Conservation (phyloP, 139 green algal genomes). For the Nannochloris sp. region DNA sequence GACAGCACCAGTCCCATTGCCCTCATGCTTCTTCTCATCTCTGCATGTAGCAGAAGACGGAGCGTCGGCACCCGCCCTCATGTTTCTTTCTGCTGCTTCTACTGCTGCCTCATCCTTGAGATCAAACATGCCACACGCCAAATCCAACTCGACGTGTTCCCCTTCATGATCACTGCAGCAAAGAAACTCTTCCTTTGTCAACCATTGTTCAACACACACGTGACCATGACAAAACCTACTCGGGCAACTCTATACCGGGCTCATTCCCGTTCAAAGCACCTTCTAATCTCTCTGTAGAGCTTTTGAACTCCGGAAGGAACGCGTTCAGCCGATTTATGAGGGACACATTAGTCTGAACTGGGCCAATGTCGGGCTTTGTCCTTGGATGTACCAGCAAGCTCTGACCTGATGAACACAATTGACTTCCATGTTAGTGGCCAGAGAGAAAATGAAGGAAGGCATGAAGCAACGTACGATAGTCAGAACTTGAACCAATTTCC, state of each 20-base stretch:
- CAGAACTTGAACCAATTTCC: too few relatives aligned
- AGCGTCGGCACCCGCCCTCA: background rate
- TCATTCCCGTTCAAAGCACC: background rate
- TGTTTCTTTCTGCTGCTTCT: constrained; percentile 18
- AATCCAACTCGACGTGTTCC: constrained; percentile 21
- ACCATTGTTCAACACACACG: background rate
- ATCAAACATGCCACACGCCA: constrained; percentile 34
- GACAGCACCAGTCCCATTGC: background rate
- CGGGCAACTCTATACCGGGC: background rate
- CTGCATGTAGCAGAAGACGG: background rate
- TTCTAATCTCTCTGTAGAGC: constrained; percentile 20
- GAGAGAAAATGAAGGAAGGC: too few relatives aligned
- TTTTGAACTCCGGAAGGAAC: constrained; percentile 29
- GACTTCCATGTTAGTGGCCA: too few relatives aligned
- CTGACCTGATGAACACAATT: background rate
- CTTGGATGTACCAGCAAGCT: background rate
- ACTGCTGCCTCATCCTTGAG: constrained; percentile 22
- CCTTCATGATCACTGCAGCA: constrained; percentile 1
- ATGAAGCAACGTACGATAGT: too few relatives aligned
- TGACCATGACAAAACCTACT: background rate
- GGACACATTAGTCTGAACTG: background rate
- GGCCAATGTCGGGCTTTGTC: background rate
- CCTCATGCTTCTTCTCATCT: background rate
- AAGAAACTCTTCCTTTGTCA: background rate
- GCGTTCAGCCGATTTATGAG: constrained; percentile 25